phyloP scores from a whole-genome alignment of 306 rosid genomes.

The Quercus wislizeni region DNA sequence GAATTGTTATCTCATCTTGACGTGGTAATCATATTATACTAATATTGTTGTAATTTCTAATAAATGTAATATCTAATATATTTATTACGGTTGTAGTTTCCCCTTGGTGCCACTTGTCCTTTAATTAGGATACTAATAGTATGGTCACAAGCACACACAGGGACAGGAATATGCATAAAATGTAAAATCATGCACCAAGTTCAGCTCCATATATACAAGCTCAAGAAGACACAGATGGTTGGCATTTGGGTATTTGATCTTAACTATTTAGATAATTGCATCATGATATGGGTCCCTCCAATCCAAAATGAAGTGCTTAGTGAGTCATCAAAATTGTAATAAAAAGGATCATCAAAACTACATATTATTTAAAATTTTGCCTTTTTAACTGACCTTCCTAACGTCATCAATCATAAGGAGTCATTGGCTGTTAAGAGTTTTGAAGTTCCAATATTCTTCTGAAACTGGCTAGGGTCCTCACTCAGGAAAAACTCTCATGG shows the following conservation, averaged over 20 bases:
- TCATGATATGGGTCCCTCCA: constrained; percentile 33
- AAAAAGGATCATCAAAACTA: constrained; percentile 30
- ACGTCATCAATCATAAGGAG: constrained; percentile 49
- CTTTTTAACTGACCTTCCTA: constrained; percentile 59
- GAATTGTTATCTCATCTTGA: too few relatives aligned
- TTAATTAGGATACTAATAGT: too few relatives aligned
- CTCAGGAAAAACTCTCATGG: constrained; percentile 9
- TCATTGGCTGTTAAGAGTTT: constrained; percentile 33
- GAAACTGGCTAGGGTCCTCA: constrained; percentile 38
- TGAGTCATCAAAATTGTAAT: constrained; percentile 53
- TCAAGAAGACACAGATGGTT: constrained; percentile 13
- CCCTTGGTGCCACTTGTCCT: too few relatives aligned
- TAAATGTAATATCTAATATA: too few relatives aligned
- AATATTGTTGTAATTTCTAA: too few relatives aligned
- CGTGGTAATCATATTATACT: too few relatives aligned
- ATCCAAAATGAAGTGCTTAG: constrained; percentile 45
- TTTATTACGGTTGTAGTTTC: too few relatives aligned
- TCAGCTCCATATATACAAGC: constrained; percentile 5
- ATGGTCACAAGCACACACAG: constrained; percentile 3
- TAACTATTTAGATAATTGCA: constrained; percentile 18
- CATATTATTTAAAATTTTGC: constrained; percentile 27
- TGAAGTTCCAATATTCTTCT: constrained; percentile 31
- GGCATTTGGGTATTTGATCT: constrained; percentile 43
- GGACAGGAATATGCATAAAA: background rate
- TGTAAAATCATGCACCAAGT: constrained; percentile 8